Conservation (phyloP, 805 yeast species). For the Starmerella roubikii region DNA sequence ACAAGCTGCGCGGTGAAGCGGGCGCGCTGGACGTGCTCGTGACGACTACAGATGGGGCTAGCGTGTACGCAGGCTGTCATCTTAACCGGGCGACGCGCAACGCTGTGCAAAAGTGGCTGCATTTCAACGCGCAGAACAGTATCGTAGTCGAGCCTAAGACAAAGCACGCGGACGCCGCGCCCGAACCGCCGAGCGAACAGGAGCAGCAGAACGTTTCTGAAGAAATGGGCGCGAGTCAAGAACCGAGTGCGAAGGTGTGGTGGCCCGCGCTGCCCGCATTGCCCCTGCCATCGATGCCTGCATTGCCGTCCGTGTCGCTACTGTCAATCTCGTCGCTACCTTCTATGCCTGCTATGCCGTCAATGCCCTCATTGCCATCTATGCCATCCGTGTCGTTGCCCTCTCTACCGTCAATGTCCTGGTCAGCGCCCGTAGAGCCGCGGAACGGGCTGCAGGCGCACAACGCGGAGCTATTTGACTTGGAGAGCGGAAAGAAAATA, state of each 20-base stretch:
- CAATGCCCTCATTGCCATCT: slow-evolving; percentile 4
- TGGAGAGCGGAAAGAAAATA: background rate
- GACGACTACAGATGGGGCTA: slow-evolving; percentile 7
- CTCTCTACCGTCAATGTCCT: slow-evolving; percentile 2
- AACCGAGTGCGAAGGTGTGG: too few species aligned
- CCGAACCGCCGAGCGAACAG: too few species aligned
- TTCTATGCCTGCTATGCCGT: background rate
- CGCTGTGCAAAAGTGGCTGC: slow-evolving; percentile 15
- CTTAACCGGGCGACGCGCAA: slow-evolving; percentile 7
- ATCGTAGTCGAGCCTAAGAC: too few species aligned
- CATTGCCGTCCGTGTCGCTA: background rate
- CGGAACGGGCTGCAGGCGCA: too few species aligned
- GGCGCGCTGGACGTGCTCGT: slow-evolving; percentile 27
- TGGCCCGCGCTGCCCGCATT: slow-evolving; percentile 1
- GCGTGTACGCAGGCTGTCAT: slow-evolving; percentile 12
- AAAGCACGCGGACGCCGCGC: too few species aligned
- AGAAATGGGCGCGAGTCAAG: too few species aligned
- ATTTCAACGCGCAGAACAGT: background rate
- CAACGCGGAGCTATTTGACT: slow-evolving; percentile 2
- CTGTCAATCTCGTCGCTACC: slow-evolving; percentile 7
- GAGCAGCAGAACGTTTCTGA: too few species aligned
- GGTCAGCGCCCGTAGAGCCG: background rate
- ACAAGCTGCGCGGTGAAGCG: slow-evolving; percentile 49
- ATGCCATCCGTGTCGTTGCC: slow-evolving; percentile 7
- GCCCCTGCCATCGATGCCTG: background rate